These are phyloP conservation scores for Rhizopogon salebrosus DNA, from an alignment of 768 basidiomycete genomes.

Conservation along the genomic window DNA sequence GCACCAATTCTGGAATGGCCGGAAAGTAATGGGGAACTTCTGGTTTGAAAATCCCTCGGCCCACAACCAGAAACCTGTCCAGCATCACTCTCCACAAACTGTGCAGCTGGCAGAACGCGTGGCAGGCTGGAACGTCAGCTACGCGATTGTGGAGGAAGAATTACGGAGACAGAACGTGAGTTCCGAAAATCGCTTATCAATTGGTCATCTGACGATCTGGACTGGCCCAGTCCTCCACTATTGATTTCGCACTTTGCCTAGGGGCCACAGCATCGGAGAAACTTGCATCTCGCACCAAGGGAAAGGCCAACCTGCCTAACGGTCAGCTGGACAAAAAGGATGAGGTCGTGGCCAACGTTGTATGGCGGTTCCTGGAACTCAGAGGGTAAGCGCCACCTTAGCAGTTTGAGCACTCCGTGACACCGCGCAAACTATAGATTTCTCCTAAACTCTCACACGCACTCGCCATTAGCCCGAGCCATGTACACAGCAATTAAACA, in stretches of 20 bases:
- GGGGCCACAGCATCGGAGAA: slow-evolving; percentile 84
- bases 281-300: slow-evolving; percentile 76
- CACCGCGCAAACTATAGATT: slow-evolving; percentile 54
- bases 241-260: slow-evolving; percentile 91
- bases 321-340: slow-evolving; percentile 90
- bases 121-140: slow-evolving; percentile 84
- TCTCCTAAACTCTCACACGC: slow-evolving; percentile 81
- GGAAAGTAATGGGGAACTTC: slow-evolving; percentile 67
- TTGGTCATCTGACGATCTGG: slow-evolving; percentile 14
- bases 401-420: slow-evolving; percentile 4
- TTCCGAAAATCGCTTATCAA: slow-evolving; percentile 17
- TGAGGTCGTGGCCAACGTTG: slow-evolving; percentile 95
- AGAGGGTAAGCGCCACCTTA: slow-evolving; percentile 62
- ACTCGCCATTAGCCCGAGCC: slow-evolving; percentile 86
- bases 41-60: slow-evolving; percentile 63
- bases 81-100: slow-evolving; percentile 75
- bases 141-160: slow-evolving; percentile 86
- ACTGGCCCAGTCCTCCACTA: slow-evolving; percentile 78
- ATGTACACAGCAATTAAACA: slow-evolving; percentile 78
- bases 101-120: slow-evolving; percentile 86
- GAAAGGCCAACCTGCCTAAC: slow-evolving; percentile 41
- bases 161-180: slow-evolving; percentile 93
- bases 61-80: slow-evolving; percentile 50
- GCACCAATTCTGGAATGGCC: slow-evolving; percentile 76
- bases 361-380: slow-evolving; percentile 96